phyloP scores from a whole-genome alignment of 495 filamentous ascomycete genomes.

The Delitschia confertaspora region DNA sequence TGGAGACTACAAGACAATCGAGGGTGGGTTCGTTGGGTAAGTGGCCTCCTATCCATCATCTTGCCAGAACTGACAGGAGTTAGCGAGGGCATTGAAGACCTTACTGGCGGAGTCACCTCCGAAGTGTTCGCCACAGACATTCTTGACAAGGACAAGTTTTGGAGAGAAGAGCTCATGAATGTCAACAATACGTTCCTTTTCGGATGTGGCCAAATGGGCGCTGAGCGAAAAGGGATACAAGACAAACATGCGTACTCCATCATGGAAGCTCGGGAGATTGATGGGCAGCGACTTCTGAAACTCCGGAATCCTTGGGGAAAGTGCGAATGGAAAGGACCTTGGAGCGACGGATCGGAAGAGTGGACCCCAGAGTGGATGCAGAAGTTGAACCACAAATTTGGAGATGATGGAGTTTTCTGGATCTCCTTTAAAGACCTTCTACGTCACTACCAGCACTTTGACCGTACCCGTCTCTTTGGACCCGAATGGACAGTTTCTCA shows the following conservation, averaged over 20 bases:
- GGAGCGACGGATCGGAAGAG: slow-evolving; percentile 70
- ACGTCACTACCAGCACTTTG: slow-evolving; percentile 70
- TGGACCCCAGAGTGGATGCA: slow-evolving; percentile 87
- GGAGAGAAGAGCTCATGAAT: slow-evolving; percentile 74
- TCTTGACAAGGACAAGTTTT: slow-evolving; percentile 79
- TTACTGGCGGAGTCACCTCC: slow-evolving; percentile 84
- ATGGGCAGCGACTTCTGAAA: slow-evolving; percentile 63
- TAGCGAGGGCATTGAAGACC: slow-evolving; percentile 83
- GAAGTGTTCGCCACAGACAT: slow-evolving; percentile 74
- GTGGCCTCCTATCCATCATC: slow-evolving; percentile 5
- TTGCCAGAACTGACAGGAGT: not conserved
- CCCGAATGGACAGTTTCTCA: slow-evolving; percentile 71
- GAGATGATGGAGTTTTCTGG: slow-evolving; percentile 79
- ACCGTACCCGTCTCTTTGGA: slow-evolving; percentile 85
- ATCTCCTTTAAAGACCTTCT: slow-evolving; percentile 74
- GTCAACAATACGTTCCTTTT: slow-evolving; percentile 87
- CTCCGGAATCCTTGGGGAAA: slow-evolving; percentile 86
- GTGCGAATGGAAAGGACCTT: slow-evolving; percentile 55
- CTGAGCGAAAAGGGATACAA: slow-evolving; percentile 60
- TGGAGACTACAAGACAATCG: slow-evolving; percentile 73
- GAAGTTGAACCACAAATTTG: slow-evolving; percentile 71
- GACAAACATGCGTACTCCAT: slow-evolving; percentile 86
- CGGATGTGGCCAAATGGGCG: slow-evolving; percentile 59
- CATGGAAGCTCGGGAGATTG: slow-evolving; percentile 69
- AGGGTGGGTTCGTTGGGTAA: slow-evolving; percentile 71